Conservation (phyloP, 805 yeast species). For the Candida ortonii region DNA sequence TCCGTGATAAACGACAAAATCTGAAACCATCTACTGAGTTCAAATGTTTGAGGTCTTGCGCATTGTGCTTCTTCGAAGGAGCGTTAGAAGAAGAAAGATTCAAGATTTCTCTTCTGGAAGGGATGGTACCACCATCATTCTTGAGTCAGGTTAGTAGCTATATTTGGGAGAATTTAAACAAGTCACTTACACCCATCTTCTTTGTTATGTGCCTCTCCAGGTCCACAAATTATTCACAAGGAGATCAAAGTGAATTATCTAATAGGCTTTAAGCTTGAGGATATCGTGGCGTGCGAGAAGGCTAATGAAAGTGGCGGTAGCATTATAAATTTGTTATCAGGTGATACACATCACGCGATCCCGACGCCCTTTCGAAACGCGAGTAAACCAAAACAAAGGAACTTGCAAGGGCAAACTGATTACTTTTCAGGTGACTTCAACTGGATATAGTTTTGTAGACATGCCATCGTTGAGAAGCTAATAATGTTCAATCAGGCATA, state of each 20-base stretch:
- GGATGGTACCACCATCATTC: slow-evolving; percentile 76
- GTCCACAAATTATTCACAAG: too few relatives aligned
- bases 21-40: slow-evolving; percentile 36
- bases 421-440: too few relatives aligned
- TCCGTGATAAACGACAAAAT: slow-evolving; percentile 46
- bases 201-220: too few relatives aligned
- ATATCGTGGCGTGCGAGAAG: neutral
- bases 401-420: too few relatives aligned
- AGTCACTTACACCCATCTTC: slow-evolving; percentile 20
- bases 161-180: neutral
- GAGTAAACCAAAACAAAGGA: neutral
- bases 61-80: slow-evolving; percentile 15
- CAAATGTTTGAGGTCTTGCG: slow-evolving; percentile 20
- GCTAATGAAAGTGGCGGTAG: neutral
- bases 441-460: too few relatives aligned
- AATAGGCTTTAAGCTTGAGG: neutral
- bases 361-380: neutral
- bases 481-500: slow-evolving; percentile 15
- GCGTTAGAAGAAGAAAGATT: slow-evolving; percentile 20
- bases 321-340: too few relatives aligned
- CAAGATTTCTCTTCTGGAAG: slow-evolving; percentile 52
- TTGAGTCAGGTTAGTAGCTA: slow-evolving; percentile 14
- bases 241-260: too few relatives aligned
- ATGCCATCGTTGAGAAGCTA: too few relatives aligned
- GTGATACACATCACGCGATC: neutral